Evolutionary conservation across 768 basidiomycete species (phyloP), one percentile per base, ranked within the genome.

Genomic region (Russula sp.): DNA sequence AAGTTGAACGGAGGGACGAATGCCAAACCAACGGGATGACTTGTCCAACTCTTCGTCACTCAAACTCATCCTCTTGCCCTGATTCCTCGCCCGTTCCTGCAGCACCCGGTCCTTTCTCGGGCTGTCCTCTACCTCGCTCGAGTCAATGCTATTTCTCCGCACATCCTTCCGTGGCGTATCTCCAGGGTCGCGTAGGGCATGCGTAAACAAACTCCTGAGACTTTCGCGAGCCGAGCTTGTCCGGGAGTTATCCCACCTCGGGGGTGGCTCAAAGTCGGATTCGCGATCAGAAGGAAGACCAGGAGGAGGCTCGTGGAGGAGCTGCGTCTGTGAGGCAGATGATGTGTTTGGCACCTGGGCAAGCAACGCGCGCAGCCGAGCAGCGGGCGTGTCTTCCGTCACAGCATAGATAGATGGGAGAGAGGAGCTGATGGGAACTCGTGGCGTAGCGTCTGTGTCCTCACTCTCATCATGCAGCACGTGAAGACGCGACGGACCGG

Each of bases 101-200:
- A 57, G 58, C 3, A 67, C 60, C 20, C 58, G 45, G 16, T 65
- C 64, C 18, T 59, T 61, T 36, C 66, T 58, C 35, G 66, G 66
- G 22, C 64, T 67, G n/a, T 67, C 66, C 48, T 65, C 64, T n/a
- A 65, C 64, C 60, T 62, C 66, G 58, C 66, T 65, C 48, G 41
- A 50, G 43, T 67, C 66, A n/a, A 67, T 65, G 58, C 66, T 67
- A 43, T 67, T 67, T 41, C 66, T 58, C 39, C 66, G 56, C 18
- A 29, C 50, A 18, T 34, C 29, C 36, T 57, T 61, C 22, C 61
- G 51, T 29, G 61, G 61, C n/a, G 53, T 56, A 42, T 58, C 53
- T 18, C 64, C 58, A 18, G 66, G 53, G 11, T 46, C 41, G 34
- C 64, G 64, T 18, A 66, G 60, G 29, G 53, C 66, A 16, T 65